Base-by-base conservation (phyloP, 2,329 filamentous ascomycete genomes). In the Fusarium liriodendri region DNA sequence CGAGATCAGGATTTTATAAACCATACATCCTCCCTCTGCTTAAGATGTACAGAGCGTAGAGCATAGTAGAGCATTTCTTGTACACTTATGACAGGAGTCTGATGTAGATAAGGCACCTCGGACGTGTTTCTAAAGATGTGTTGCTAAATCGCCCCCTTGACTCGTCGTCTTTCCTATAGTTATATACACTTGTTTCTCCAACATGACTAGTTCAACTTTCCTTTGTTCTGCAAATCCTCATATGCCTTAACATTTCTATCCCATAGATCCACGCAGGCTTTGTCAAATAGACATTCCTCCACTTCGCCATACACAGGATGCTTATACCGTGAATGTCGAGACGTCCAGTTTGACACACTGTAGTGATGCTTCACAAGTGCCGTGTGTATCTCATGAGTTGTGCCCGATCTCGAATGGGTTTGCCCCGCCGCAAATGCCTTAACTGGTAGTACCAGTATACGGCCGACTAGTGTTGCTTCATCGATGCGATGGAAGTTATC, bases 211-310 rank as follows among this genome's bases (percentile, higher is more conserved):
- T 50, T 50, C 7, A 50, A 5, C 16, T 50, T 29, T 5, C 22
- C 22, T 27, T 50, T 50, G 45, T 27, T 27, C 22, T 6, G 22
- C 18, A 27, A 27, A 8, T 50, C 8, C 45, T 50, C 16, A 29
- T 50, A 50, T 50, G 45, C 22, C 45, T 50, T 27, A 7, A 50
- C 45, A 1, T 50, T 50, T 3, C 25, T 50, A 50, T 50, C 45
- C 45, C 45, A 50, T 27, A 18, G 22, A 6, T 50, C 16, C 4
- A 50, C 25, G 45, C 45, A 50, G 45, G 45, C 25, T 10, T 50
- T 6, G 27, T 50, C 45, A n/a, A 50, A 50, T 4, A 8, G 7
- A 27, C 45, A 50, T 50, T 85, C 76, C 87, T 85, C 54, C 20
- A 25, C 13, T 32, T 62, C 45, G n/a, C 45, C 60, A 25, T 62